Percentiles rank a stretch among this genome's conserved stretches.
Conservation (phyloP, 2,329 filamentous ascomycete genomes). For the Colletotrichum sp. region DNA sequence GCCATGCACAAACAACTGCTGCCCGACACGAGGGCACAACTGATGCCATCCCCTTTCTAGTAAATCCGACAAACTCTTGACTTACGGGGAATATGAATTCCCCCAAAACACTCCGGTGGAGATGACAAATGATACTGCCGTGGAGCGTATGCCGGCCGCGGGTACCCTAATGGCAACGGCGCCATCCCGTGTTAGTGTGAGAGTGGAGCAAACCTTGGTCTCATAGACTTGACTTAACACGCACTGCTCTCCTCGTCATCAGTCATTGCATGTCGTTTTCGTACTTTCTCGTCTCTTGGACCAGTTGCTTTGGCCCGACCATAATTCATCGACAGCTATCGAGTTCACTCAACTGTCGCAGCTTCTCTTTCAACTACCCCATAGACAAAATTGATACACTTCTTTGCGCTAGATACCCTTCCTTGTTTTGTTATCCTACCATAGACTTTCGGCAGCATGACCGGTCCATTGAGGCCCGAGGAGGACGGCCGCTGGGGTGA, state of each 20-base stretch:
- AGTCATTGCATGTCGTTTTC: neutral
- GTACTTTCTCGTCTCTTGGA: neutral
- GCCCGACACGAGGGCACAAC: neutral
- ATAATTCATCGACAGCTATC: neutral
- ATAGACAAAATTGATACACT: neutral
- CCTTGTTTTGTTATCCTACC: neutral
- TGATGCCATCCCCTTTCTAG: neutral
- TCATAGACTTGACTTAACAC: neutral
- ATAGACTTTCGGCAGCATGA: neutral
- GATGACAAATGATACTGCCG: slow-evolving; percentile 10
- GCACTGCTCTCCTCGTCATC: neutral
- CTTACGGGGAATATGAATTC: neutral
- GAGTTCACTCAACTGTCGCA: neutral
- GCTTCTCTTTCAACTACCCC: neutral
- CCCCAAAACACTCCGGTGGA: neutral
- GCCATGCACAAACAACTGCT: neutral
- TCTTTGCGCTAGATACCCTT: neutral
- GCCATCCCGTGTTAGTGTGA: neutral
- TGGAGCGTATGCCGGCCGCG: neutral
- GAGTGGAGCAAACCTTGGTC: neutral
- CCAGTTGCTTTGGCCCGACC: neutral
- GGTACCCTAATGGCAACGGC: neutral
- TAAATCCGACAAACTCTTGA: neutral
- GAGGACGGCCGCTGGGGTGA: slow-evolving; percentile 30
- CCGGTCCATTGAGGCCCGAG: neutral